phyloP scores from a whole-genome alignment of 352 stramenopile species.

The Plasmopara muralis region DNA sequence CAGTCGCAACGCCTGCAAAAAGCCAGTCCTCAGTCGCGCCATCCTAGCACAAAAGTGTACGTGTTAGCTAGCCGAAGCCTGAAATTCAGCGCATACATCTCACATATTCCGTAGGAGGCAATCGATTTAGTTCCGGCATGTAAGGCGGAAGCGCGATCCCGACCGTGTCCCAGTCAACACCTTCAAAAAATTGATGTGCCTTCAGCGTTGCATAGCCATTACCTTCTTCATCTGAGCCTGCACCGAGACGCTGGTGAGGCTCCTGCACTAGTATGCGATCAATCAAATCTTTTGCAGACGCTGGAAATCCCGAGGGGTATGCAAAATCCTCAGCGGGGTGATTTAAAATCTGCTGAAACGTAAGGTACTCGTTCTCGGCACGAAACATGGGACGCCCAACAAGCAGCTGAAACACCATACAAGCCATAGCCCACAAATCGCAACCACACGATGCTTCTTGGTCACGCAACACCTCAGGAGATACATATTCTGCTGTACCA shows the following conservation, averaged over 20 bases:
- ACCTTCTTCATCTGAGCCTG: slow-evolving; percentile 60
- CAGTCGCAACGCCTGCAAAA: slow-evolving; percentile 80
- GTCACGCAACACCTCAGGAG: slow-evolving; percentile 85
- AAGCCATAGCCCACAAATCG: slow-evolving; percentile 88
- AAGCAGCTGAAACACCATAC: slow-evolving; percentile 89
- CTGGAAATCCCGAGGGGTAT: slow-evolving; percentile 55
- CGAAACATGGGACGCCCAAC: slow-evolving; percentile 80
- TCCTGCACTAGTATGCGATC: slow-evolving; percentile 77
- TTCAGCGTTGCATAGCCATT: slow-evolving; percentile 73
- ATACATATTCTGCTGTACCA: slow-evolving; percentile 90
- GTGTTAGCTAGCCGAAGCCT: background rate
- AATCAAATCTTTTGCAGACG: slow-evolving; percentile 63
- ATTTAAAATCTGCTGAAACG: slow-evolving; percentile 87
- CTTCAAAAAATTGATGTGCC: slow-evolving; percentile 78
- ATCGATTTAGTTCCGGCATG: slow-evolving; percentile 42
- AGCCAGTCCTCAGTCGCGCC: slow-evolving; percentile 84
- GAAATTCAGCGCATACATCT: slow-evolving; percentile 1
- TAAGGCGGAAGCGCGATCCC: slow-evolving; percentile 49
- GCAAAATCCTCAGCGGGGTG: slow-evolving; percentile 72
- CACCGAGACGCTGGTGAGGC: slow-evolving; percentile 57
- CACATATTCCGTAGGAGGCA: slow-evolving; percentile 72
- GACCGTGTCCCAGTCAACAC: slow-evolving; percentile 64
- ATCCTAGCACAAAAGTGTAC: slow-evolving; percentile 37
- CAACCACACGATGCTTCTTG: slow-evolving; percentile 74
- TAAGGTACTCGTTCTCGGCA: slow-evolving; percentile 87